phyloP scores from a whole-genome alignment of 2,329 filamentous ascomycete genomes.

The Xylariaceae sp. region DNA sequence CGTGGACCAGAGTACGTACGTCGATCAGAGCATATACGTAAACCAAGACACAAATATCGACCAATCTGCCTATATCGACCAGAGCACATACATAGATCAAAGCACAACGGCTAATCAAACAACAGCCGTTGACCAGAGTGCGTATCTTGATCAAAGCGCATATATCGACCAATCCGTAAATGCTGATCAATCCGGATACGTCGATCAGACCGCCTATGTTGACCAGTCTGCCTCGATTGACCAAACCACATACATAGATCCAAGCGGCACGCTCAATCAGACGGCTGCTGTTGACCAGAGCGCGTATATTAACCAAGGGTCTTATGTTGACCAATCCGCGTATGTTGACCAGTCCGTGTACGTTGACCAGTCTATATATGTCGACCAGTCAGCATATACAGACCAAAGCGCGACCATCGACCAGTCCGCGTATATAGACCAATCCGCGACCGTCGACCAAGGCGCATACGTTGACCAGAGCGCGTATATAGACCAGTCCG shows the following conservation, averaged over 20 bases:
- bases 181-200: no score
- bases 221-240: no score
- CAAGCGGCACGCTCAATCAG: no score
- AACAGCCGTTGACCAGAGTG: not conserved
- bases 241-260: no score
- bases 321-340: no score
- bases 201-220: no score
- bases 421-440: constrained; percentile 2
- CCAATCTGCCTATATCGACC: constrained; percentile 5
- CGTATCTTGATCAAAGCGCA: constrained; percentile 7
- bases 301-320: no score
- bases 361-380: no score
- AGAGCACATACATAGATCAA: constrained; percentile 4
- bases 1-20: constrained; percentile 8
- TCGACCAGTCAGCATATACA: not conserved
- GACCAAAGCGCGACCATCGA: constrained; percentile 10
- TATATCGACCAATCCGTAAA: not conserved
- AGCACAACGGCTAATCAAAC: constrained; percentile 1
- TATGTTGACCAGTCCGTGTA: not conserved
- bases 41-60: constrained; percentile 2
- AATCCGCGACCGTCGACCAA: constrained; percentile 8
- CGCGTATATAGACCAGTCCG: constrained; percentile 3
- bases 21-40: constrained; percentile 8
- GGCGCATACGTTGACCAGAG: not conserved
- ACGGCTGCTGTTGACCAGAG: no score